phyloP scores from a whole-genome alignment of 768 basidiomycete genomes.

The Tremella yokohamensis region DNA sequence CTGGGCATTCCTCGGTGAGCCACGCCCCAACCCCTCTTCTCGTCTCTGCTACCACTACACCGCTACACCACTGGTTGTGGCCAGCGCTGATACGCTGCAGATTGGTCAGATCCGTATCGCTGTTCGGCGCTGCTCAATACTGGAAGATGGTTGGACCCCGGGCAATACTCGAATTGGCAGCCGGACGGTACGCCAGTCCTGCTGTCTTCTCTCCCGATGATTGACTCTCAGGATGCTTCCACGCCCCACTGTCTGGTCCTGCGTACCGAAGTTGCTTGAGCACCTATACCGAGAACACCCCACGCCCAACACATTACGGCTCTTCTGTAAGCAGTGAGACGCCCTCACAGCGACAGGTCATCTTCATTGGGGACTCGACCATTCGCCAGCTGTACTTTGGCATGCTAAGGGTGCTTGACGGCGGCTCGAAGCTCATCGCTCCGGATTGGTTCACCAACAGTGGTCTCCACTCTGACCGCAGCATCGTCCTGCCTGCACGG shows the following conservation, averaged over 20 bases:
- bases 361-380: conserved; percentile 82
- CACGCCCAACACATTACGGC: conserved; percentile 46
- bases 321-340: not conserved
- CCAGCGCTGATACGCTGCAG: conserved; percentile 52
- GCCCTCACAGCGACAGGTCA: conserved; percentile 54
- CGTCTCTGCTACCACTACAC: not conserved
- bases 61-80: not conserved
- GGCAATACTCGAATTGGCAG: conserved; percentile 70
- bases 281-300: conserved; percentile 4
- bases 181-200: conserved; percentile 62
- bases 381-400: conserved; percentile 77
- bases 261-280: conserved; percentile 12
- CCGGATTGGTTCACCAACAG: conserved; percentile 57
- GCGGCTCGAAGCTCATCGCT: conserved; percentile 52
- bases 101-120: conserved; percentile 67
- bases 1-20: conserved; percentile 50
- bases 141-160: conserved; percentile 73
- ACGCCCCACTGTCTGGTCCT: conserved; percentile 48
- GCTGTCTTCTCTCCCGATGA: not conserved
- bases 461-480: conserved; percentile 64
- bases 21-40: not conserved
- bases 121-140: conserved; percentile 67
- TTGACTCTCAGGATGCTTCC: conserved; percentile 68
- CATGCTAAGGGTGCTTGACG: conserved; percentile 62
- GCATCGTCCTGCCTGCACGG: conserved; percentile 19